Conservation (phyloP, 1,139 yeast genomes). For the Suhomyces wounanorum region DNA sequence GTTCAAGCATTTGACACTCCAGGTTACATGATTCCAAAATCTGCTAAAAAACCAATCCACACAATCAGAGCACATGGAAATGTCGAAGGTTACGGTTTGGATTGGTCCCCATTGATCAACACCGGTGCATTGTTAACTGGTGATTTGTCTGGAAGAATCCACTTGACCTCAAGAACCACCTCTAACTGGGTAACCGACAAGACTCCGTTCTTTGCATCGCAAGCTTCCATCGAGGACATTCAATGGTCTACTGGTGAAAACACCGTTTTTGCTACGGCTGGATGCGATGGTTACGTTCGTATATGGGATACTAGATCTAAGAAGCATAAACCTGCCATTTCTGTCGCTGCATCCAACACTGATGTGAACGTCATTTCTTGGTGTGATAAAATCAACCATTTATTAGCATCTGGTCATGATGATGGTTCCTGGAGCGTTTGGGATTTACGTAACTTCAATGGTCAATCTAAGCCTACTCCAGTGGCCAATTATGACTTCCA, state of each 20-base stretch:
- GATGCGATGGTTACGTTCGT: conserved; percentile 87
- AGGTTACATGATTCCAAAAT: conserved; percentile 78
- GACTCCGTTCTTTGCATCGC: conserved; percentile 69
- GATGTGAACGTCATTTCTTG: conserved; percentile 97
- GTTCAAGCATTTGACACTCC: conserved; percentile 84
- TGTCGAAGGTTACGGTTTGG: conserved; percentile 95
- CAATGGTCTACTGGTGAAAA: conserved; percentile 95
- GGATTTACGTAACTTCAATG: conserved; percentile 89
- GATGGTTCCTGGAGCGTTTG: conserved; percentile 98
- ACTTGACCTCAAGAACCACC: conserved; percentile 73
- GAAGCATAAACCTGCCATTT: conserved; percentile 86
- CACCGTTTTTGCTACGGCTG: conserved; percentile 92
- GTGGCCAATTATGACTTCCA: conserved; percentile 96
- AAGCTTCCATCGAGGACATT: conserved; percentile 87
- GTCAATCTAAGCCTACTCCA: conserved; percentile 60
- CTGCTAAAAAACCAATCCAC: conserved; percentile 76
- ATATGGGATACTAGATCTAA: conserved; percentile 97
- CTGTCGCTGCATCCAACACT: conserved; percentile 76
- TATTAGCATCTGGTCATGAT: conserved; percentile 95
- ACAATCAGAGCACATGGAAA: conserved; percentile 89
- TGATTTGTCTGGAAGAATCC: conserved; percentile 82
- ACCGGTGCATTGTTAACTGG: conserved; percentile 88
- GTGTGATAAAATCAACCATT: conserved; percentile 84
- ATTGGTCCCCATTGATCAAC: conserved; percentile 87
- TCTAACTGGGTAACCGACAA: conserved; percentile 84